Evolutionary conservation across 192 early-diverging fungal genomes (phyloP).

Genomic region (Lunasporangiospora selenospora): DNA sequence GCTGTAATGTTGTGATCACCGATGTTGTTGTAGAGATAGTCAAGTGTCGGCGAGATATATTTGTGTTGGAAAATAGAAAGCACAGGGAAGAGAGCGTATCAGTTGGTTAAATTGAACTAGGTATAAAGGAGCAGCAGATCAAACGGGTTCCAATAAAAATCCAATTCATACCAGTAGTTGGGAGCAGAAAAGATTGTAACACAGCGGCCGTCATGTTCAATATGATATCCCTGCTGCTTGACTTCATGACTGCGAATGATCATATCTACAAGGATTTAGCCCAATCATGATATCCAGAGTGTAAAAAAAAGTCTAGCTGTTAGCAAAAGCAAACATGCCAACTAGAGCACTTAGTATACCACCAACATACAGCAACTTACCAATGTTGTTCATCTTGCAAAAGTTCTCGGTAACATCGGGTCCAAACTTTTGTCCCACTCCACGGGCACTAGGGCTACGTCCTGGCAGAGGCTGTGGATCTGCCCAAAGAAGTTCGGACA

Average conservation of each 20-base stretch:
- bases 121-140: not conserved
- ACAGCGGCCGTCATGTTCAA: constrained; percentile 95
- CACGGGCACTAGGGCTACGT: constrained; percentile 88
- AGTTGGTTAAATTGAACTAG: not conserved
- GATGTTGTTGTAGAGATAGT: no score
- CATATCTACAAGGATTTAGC: no score
- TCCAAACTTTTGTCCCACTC: constrained; percentile 96
- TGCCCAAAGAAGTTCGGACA: constrained; percentile 98
- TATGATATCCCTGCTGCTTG: constrained; percentile 95
- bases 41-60: not conserved
- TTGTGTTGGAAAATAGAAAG: not conserved
- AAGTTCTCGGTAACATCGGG: constrained; percentile 97
- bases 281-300: no score
- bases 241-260: constrained; percentile 98
- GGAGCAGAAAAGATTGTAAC: constrained; percentile 98
- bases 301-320: not conserved
- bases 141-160: not conserved
- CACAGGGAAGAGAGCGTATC: not conserved
- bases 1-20: no score
- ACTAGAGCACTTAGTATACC: not conserved
- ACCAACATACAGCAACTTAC: constrained; percentile 22
- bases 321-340: not conserved
- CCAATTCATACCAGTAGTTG: constrained; percentile 86
- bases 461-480: constrained; percentile 91
- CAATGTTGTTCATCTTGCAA: constrained; percentile 80